phyloP scores from a whole-genome alignment of 1,139 yeast species.

The Candida anutae region DNA sequence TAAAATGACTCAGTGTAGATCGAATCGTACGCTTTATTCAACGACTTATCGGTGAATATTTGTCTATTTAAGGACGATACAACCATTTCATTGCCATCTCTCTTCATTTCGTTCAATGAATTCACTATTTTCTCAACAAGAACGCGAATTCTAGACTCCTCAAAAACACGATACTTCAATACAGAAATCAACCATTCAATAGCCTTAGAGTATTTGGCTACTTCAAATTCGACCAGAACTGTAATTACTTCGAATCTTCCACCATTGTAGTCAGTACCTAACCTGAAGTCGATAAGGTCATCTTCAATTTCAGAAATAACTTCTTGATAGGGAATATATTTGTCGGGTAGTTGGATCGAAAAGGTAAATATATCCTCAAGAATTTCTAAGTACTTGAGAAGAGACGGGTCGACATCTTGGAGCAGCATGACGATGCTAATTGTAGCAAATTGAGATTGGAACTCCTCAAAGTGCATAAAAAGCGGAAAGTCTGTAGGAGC shows the following conservation, averaged over 20 bases:
- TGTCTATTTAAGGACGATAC: constrained; percentile 52
- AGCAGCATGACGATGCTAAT: constrained; percentile 62
- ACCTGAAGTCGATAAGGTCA: constrained; percentile 57
- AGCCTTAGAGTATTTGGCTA: constrained; percentile 55
- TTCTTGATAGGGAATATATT: constrained; percentile 55
- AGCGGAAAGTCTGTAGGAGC: constrained; percentile 47
- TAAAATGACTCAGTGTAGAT: constrained; percentile 55
- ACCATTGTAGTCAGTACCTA: constrained; percentile 52
- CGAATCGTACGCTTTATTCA: constrained; percentile 61
- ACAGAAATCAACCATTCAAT: constrained; percentile 70
- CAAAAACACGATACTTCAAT: constrained; percentile 60
- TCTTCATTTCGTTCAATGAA: constrained; percentile 69
- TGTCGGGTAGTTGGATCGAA: constrained; percentile 53
- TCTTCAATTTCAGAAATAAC: constrained; percentile 66
- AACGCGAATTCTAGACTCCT: constrained; percentile 61
- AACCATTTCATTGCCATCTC: constrained; percentile 72
- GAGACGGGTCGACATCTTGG: constrained; percentile 43
- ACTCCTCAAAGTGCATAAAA: constrained; percentile 72
- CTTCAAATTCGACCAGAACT: constrained; percentile 55
- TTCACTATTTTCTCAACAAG: constrained; percentile 69
- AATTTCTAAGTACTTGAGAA: constrained; percentile 62
- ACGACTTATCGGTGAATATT: constrained; percentile 49
- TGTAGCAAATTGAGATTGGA: constrained; percentile 74
- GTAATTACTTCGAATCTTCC: constrained; percentile 59
- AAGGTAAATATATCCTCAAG: constrained; percentile 59